Base-by-base conservation (phyloP, 805 yeast species). In the Sugiyamaella lignohabitans region DNA sequence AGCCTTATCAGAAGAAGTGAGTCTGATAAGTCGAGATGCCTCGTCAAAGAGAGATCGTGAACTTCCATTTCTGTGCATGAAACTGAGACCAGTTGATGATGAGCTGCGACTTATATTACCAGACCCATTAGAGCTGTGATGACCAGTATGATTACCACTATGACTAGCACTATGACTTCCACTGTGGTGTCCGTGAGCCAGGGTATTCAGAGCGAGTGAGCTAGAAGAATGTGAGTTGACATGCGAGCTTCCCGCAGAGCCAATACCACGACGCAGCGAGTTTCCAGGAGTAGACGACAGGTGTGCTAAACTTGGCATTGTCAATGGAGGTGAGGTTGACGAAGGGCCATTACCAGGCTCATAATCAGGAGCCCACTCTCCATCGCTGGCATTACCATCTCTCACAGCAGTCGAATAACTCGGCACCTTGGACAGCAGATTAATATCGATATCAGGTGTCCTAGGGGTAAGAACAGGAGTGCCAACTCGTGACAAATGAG, bases 401-500 rank as follows among this genome's bases (percentile, higher is more conserved):
- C 75, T 76, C 62, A 88, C 65, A 0, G 98, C 97, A 27, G 84
- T 81, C 5, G 74, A 75, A 64, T 91, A 91, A 0, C 95, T 80
- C 0, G 98, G 98, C 4, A 91, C 96, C 42, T 78, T 69, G 18
- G 84, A 79, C 53, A 87, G 54, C 2, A 70, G 63, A 4, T 62
- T 61, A 2, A 71, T 50, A 48, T 75, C 74, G 38, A 46, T 56
- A 17, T 54, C 55, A n/a, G 34, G 22, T 10, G 47, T 32, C 35
- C 20, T 29, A 6, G 48, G 53, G 14, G 51, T 32, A 14, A 27
- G 37, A 23, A 32, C 16, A 10, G 53, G 56, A 16, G 47, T 45
- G 5, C 47, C 51, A 16, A 41, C 51, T 37, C 48, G 21, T 8
- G 56, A 48, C 44, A 48, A 34, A 38, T 47, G 54, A 19, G 40